Conservation (phyloP, 164 flowering plant genomes). For the Aristolochia fimbriata region DNA sequence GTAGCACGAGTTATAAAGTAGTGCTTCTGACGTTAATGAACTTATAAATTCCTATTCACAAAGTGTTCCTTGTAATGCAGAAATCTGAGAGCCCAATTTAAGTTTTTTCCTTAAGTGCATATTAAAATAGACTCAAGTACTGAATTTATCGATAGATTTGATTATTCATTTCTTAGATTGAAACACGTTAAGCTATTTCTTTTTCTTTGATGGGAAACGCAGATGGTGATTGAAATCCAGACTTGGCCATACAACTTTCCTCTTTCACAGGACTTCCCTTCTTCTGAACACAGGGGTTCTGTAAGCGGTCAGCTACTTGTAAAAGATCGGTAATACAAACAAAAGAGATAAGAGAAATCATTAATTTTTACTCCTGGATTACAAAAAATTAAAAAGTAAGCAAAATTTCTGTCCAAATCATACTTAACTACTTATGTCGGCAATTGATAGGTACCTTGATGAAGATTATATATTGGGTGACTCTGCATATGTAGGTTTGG, state of each 20-base stretch:
- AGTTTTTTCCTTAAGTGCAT: not conserved
- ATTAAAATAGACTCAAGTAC: not conserved
- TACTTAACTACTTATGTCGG: not conserved
- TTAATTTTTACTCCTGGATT: not conserved
- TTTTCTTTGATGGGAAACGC: slow-evolving; percentile 1
- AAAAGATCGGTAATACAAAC: slow-evolving; percentile 39
- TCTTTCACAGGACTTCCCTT: slow-evolving; percentile 54
- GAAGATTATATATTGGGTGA: slow-evolving; percentile 31
- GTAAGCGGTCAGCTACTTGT: slow-evolving; percentile 57
- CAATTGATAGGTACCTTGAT: slow-evolving; percentile 24
- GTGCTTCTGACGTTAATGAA: not conserved
- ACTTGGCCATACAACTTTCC: slow-evolving; percentile 89
- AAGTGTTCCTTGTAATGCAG: not conserved
- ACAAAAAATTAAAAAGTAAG: not conserved
- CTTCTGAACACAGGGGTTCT: slow-evolving; percentile 42
- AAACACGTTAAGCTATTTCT: not conserved
- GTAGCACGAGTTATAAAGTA: not conserved
- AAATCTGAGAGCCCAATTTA: not conserved
- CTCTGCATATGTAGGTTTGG: slow-evolving; percentile 73
- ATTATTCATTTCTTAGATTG: not conserved
- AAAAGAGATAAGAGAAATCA: not conserved
- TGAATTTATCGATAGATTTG: no score
- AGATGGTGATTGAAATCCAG: slow-evolving; percentile 58
- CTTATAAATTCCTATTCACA: not conserved
- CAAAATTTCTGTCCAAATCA: not conserved